Base-by-base conservation (phyloP, 495 filamentous ascomycete genomes). In the Cairneyella variabilis region DNA sequence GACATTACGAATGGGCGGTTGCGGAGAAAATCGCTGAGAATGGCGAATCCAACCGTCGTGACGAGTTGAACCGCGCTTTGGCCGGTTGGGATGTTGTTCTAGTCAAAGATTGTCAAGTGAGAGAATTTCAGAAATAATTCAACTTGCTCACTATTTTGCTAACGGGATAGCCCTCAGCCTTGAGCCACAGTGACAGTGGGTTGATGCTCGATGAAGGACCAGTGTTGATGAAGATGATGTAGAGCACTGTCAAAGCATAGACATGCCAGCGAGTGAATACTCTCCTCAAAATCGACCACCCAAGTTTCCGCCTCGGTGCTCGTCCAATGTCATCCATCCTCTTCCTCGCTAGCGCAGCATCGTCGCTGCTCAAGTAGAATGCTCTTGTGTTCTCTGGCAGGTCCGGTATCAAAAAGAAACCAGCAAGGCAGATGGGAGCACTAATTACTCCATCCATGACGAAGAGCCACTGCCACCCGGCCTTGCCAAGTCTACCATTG, bases 391-490 rank as follows among this genome's bases (percentile, higher is more conserved):
- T 79, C 3, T 66, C 62, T 0, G 80, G 82, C 9, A 76, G 77
- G 64, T 83, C 80, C 1, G 82, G 80, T 60, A 83, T 82, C 46
- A 82, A 61, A 4, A 78, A 36, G 51, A 76, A 77, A 17, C 82
- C 80, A 46, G 76, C 80, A 1, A 82, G 34, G 1, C 79, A 80
- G 12, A 83, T 72, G 1, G 80, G 81, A 2, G 83, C 48, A 22
- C 69, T 72, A 25, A 72, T 71, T 11, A 49, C 2, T 9, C 42
- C 67, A 44, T 75, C 69, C 46, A 78, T 68, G 40, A 86, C 73
- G 53, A 86, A 88, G 14, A 86, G 59, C 84, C 84, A 86, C 18
- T 82, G 66, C 84, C 83, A 88, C 0, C 82, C 84, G 0, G 68
- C 64, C 0, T 83, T 66, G 0, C 80, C 81, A 17, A 67, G 54